phyloP scores from a whole-genome alignment of 108 stramenopile species.

The Aurantiochytrium sp. region DNA sequence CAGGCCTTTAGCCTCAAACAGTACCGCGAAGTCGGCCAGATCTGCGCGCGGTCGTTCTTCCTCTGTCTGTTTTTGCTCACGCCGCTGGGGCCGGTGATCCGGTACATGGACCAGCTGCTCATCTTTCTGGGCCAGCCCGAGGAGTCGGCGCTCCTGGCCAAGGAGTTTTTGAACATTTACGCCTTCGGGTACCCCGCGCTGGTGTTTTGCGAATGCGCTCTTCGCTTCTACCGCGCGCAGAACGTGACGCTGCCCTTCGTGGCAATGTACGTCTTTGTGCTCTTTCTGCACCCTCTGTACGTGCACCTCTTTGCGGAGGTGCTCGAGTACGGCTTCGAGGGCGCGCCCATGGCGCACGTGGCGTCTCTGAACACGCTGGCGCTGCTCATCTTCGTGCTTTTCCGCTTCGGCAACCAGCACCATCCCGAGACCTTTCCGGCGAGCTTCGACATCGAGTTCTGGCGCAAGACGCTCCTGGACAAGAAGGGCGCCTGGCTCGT shows the following conservation, averaged over 20 bases:
- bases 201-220: not conserved
- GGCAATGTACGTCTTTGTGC: not conserved
- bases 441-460: not conserved
- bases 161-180: constrained; percentile 4
- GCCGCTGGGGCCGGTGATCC: not conserved
- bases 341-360: not conserved
- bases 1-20: not conserved
- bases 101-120: not conserved
- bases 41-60: not conserved
- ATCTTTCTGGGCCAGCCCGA: not conserved
- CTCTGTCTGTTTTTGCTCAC: not conserved
- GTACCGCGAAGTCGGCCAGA: not conserved
- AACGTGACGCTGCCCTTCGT: constrained; percentile 7
- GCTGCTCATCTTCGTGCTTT: not conserved
- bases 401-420: not conserved
- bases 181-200: constrained; percentile 17
- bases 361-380: not conserved
- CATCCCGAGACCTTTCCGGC: not conserved
- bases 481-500: not conserved
- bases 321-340: not conserved
- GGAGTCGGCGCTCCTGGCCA: not conserved
- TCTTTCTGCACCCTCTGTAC: not conserved
- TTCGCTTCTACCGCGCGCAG: constrained; percentile 2
- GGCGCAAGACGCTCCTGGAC: not conserved
- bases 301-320: constrained; percentile 5